Evolutionary conservation across 2,329 filamentous ascomycete species (phyloP), one percentile per base, ranked within the genome.

Genomic region (Ceratocystis smalleyi): DNA sequence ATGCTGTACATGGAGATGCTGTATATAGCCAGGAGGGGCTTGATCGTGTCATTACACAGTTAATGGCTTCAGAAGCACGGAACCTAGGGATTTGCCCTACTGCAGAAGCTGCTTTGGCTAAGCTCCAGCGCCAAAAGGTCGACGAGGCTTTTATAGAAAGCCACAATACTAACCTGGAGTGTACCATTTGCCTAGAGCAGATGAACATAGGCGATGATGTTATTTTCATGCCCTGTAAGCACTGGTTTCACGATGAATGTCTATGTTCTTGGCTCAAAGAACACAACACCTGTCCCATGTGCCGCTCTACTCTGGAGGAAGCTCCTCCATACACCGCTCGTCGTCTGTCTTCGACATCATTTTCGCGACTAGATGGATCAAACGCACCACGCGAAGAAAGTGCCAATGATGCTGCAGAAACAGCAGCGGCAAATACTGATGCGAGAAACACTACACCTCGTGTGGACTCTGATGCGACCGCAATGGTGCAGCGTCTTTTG

Each of bases 121-220:
- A 82, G 2, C 76, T 99, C 4, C 83, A 89, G 7, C 87, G 86
- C 69, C 87, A 85, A 69, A 82, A 82, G 54, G 77, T 94, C 1
- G 83, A 89, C 61, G 77, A 81, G 65, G 80, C 85, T 51, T 66
- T 59, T 5, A 80, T 78, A 0, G 72, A 76, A 40, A 61, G 35
- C 19, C 0, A 51, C 5, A 47, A 59, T 22, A 54, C 35, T n/a
- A 82, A 84, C 63, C 81, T 81, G 5, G 91, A 96, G 71, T 99
- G 94, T 73, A 91, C 89, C 43, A 96, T 99, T 66, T 99, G 94
- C 74, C 95, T 97, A 77, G 91, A 96, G 64, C 83, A 88, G 32
- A 86, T 95, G 67, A 79, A 83, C 30, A 71, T 88, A 43, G 87
- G 84, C 10, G 84, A 88, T 35, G 84, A 88, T 71, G 89, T 92